Evolutionary conservation across 2,329 filamentous ascomycete genomes (phyloP).

Genomic region (Bretziella fagacearum): DNA sequence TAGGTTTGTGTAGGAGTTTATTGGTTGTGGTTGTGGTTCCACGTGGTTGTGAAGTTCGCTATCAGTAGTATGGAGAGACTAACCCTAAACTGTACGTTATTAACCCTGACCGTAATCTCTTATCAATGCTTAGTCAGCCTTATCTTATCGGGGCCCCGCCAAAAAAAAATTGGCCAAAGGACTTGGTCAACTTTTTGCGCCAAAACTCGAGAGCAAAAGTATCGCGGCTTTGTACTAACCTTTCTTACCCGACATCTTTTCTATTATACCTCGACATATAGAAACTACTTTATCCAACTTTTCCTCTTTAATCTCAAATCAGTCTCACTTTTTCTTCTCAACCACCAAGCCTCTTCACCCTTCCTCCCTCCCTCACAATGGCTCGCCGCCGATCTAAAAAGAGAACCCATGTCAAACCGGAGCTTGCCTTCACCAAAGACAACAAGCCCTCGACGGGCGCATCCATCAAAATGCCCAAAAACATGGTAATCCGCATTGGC

Average conservation of each 20-base stretch:
- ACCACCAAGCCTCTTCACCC: neutral
- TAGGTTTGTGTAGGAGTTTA: neutral
- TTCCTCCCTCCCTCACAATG: conserved; percentile 35
- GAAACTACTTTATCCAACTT: neutral
- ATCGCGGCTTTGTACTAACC: no score
- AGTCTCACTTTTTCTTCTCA: neutral
- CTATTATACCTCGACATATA: neutral
- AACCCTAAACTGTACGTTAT: no score
- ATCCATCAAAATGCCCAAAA: conserved; percentile 62
- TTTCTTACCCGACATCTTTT: neutral
- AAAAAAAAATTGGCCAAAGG: conserved; percentile 14
- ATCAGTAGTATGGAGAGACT: no score
- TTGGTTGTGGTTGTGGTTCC: no score
- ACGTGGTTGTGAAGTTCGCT: no score
- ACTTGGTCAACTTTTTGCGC: neutral
- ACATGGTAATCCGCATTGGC: conserved; percentile 95
- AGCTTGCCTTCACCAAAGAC: conserved; percentile 38
- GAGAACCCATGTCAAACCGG: conserved; percentile 62
- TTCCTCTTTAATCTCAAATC: neutral
- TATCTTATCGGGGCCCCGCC: conserved; percentile 12
- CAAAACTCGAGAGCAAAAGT: conserved; percentile 1
- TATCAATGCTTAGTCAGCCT: conserved; percentile 9
- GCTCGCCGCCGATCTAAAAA: conserved; percentile 71
- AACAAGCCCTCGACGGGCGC: conserved; percentile 40
- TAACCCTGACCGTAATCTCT: neutral